These are phyloP conservation scores for Craspedostauros australis DNA, from an alignment of 108 stramenopile genomes.

Conservation along the genomic window DNA sequence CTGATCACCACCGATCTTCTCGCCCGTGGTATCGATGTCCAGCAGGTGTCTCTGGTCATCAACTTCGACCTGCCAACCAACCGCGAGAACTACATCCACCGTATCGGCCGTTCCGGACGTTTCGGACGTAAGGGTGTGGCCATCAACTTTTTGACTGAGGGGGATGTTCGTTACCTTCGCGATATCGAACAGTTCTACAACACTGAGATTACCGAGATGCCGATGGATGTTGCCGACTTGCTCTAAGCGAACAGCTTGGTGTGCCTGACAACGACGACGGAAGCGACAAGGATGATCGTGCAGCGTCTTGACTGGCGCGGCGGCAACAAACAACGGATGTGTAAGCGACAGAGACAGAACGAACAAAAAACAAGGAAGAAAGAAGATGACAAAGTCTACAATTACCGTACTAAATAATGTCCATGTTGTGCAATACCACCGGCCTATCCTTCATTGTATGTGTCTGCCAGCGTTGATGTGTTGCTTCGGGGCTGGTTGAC, in stretches of 20 bases:
- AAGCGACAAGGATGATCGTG: constrained; percentile 4
- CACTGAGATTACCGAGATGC: constrained; percentile 99
- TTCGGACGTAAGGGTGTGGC: constrained; percentile 99
- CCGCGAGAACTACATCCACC: constrained; percentile 99
- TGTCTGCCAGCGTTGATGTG: too few species aligned
- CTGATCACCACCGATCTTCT: constrained; percentile 98
- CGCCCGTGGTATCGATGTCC: constrained; percentile 97
- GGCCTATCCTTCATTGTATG: too few species aligned
- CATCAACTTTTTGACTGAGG: constrained; percentile 98
- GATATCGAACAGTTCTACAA: constrained; percentile 99
- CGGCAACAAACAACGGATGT: not conserved
- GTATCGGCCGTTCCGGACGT: constrained; percentile 99
- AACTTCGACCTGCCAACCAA: constrained; percentile 99
- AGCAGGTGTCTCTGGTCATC: constrained; percentile 99
- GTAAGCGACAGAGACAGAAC: too few species aligned
- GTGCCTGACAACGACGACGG: not conserved
- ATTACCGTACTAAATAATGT: too few species aligned
- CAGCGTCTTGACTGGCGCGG: not conserved
- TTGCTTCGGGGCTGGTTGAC: too few species aligned
- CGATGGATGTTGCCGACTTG: constrained; percentile 88
- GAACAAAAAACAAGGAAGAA: too few species aligned
- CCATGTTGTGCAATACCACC: too few species aligned
- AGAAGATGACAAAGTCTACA: too few species aligned
- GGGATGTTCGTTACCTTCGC: constrained; percentile 95
- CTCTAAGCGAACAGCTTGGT: constrained; percentile 65